Base-by-base conservation (phyloP, 495 filamentous ascomycete species). In the Hyaloscypha variabilis region DNA sequence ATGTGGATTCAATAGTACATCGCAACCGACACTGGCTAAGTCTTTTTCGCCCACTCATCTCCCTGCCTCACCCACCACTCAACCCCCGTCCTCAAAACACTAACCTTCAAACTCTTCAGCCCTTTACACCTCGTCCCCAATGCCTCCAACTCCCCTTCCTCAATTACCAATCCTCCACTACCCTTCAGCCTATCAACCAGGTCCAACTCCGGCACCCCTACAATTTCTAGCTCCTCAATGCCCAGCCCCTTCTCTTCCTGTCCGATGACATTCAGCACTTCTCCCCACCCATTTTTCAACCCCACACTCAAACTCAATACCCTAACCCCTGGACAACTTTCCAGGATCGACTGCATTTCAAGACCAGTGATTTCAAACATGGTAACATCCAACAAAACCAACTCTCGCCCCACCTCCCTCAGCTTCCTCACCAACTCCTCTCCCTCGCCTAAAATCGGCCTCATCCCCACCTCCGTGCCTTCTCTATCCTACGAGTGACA, bases 391-490 rank as follows among this genome's bases (percentile, higher is more conserved):
- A 54, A 25, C 64, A 71, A 53, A 2, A 62, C 58, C 56, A 71
- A 58, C n/a, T n/a, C 61, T 28, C 3, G 31, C 26, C 62, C 57
- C 54, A 21, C 42, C 60, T 21, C 30, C 24, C 11, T 53, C 42
- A 54, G 55, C 56, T 23, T 62, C 65, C 58, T 61, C 10, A n/a
- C 28, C 26, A 65, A 19, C 26, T 59, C 25, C 10, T 52, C 49
- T 19, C 21, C 68, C 23, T 65, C 42, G 31, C 49, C 36, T 5
- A 24, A 28, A 26, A 62, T 50, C 24, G 58, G 34, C 8, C 19
- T 25, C 29, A 72, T 66, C 31, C 76, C 75, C 60, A 64, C 62
- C 50, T 68, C 62, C 24, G 63, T 68, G 1, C 69, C 67, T 52
- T 66, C 65, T 25, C 28, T 51, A 63, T 70, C 68, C 39, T n/a